A percentile compares a stretch with the other conserved stretches of the same genome.
These are phyloP conservation scores for Nannochloropsis salina DNA, from an alignment of 108 stramenopile genomes.

Conservation along the genomic window DNA sequence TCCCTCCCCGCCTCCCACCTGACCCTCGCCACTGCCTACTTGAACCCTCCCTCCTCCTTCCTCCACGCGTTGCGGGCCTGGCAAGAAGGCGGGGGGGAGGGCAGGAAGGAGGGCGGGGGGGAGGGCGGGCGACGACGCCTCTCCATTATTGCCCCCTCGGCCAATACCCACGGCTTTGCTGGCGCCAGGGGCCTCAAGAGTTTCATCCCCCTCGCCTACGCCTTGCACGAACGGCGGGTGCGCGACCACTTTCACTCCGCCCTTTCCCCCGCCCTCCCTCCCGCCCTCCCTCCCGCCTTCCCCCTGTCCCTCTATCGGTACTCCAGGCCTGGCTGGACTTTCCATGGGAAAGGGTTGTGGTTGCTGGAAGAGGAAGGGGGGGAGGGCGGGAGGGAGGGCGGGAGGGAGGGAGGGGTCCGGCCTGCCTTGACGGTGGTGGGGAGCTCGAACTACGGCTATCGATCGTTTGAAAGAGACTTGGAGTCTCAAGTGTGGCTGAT, in stretches of 20 bases:
- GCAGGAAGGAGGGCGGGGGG: background rate
- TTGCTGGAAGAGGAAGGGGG: background rate
- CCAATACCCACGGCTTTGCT: conserved; percentile 9
- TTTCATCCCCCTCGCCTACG: conserved; percentile 3
- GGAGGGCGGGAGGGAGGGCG: background rate
- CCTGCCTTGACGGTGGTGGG: background rate
- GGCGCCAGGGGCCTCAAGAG: conserved; percentile 17
- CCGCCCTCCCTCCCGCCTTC: background rate
- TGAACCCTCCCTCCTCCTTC: background rate
- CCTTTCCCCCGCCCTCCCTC: background rate
- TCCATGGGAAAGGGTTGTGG: conserved; percentile 26
- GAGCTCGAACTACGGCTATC: conserved; percentile 17
- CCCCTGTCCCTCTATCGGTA: background rate
- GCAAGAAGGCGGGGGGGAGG: background rate
- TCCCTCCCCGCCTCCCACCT: background rate
- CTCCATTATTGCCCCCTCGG: background rate
- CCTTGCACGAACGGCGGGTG: background rate
- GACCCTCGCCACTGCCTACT: background rate
- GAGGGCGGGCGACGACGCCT: background rate
- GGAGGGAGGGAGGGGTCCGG: too few relatives aligned
- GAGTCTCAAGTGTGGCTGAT: conserved; percentile 15
- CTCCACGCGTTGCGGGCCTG: background rate
- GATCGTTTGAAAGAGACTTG: conserved; percentile 4
- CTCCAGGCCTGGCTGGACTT: conserved; percentile 20
- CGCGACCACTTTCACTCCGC: background rate